Evolutionary conservation across 768 basidiomycete species (phyloP).

Genomic region (Calocybe cyanea): DNA sequence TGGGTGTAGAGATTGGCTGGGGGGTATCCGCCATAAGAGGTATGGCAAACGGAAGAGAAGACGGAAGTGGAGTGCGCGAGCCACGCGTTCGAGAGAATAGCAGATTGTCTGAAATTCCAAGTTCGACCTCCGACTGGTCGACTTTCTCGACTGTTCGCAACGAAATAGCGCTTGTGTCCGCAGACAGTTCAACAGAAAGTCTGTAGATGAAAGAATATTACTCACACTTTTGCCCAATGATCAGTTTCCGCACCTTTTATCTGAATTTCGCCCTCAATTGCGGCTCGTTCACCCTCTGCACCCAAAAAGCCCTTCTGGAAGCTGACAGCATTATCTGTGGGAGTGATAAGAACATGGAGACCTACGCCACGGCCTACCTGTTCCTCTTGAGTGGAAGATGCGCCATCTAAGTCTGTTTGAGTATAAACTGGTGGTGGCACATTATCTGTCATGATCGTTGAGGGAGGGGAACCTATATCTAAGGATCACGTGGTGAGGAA

Average conservation of each 20-base stretch:
- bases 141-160: conserved; percentile 66
- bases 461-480: background rate
- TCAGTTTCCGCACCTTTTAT: conserved; percentile 63
- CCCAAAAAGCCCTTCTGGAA: conserved; percentile 89
- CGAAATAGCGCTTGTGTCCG: conserved; percentile 50
- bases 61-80: conserved; percentile 42
- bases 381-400: conserved; percentile 17
- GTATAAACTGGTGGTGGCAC: conserved; percentile 62
- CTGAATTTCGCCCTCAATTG: conserved; percentile 85
- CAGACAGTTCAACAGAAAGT: conserved; percentile 8
- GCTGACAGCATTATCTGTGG: conserved; percentile 61
- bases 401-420: conserved; percentile 35
- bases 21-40: conserved; percentile 78
- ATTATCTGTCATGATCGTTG: conserved; percentile 34
- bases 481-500: no score
- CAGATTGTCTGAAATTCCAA: conserved; percentile 52
- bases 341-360: conserved; percentile 74
- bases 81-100: conserved; percentile 44
- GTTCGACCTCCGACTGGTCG: conserved; percentile 61
- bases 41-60: conserved; percentile 76
- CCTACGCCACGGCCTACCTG: conserved; percentile 18
- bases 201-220: conserved; percentile 17
- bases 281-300: conserved; percentile 76
- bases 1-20: conserved; percentile 73
- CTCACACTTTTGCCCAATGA: conserved; percentile 71